Base-by-base conservation (phyloP, 1,284 basidiomycete species). In the Tilletia walkeri region DNA sequence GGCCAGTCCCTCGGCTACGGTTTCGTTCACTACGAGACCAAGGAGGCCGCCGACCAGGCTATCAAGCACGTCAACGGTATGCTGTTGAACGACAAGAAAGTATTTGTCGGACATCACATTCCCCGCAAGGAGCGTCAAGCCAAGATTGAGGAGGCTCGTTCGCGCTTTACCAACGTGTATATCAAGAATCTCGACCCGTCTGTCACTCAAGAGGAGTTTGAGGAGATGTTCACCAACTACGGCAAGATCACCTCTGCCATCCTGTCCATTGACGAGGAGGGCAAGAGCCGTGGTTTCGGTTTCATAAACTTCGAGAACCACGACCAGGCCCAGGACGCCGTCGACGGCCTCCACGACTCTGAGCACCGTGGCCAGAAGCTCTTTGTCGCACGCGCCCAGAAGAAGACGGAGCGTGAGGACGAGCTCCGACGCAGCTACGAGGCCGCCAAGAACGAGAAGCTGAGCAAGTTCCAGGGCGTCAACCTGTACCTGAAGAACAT, bases 11-110 rank as follows among this genome's bases (percentile, higher is more conserved):
- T 82, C 66, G 82, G 82, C 56, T 99, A 98, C 84, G 96, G 95
- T 69, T 99, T 95, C 85, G 95, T 99, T 72, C 96, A 99, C 86
- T 99, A 99, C 86, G 95, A 98, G 87, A 96, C 94, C 74, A 92
- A 91, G 70, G 96, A 99, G 86, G 92, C 95, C 59, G 95, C 95
- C 73, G 93, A 96, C 41, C 76, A 76, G 39, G 91, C 89, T 71
- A 99, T 99, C 88, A 93, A 96, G 87, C 92, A 94, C 73, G 96
- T 99, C 85, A 97, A 99, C 85, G 95, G 95, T 77, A 99, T 99
- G 96, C 86, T 99, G 73, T 87, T 99, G 84, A 99, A 99, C 86
- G 96, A 99, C 78, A 81, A 82, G 71, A 83, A 83, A 78, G 96
- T 99, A 80, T 99, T 91, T 83, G 96, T 99, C 80, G 96, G 95